phyloP scores from a whole-genome alignment of 371 early-diverging fungal genomes.

The Apophysomyces sp. region DNA sequence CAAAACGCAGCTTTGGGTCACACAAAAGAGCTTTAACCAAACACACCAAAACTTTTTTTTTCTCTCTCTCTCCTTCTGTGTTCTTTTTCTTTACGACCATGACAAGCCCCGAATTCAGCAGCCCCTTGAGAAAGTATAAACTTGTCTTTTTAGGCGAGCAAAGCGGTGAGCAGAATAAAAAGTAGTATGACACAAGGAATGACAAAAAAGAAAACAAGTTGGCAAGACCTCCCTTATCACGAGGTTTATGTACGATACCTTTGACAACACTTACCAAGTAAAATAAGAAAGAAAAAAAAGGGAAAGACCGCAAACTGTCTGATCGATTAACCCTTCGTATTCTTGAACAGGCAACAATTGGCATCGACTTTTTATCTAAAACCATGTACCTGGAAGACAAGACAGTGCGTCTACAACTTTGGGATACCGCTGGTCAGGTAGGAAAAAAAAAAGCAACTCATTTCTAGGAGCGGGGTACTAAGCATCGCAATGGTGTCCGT shows the following conservation, averaged over 20 bases:
- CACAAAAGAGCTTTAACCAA: background rate
- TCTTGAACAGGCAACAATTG: constrained; percentile 96
- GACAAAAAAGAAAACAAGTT: constrained; percentile 50
- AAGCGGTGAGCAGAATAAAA: constrained; percentile 66
- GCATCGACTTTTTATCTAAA: constrained; percentile 99
- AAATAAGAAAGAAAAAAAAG: background rate
- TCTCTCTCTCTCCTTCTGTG: background rate
- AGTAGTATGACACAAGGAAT: background rate
- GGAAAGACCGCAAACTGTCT: background rate
- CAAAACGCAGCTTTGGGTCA: background rate
- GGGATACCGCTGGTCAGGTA: constrained; percentile 99
- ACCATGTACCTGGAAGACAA: constrained; percentile 97
- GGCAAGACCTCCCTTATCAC: constrained; percentile 99
- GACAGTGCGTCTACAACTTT: constrained; percentile 97
- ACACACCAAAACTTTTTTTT: constrained; percentile 4
- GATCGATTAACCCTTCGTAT: too few species aligned
- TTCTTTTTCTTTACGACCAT: constrained; percentile 6
- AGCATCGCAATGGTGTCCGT: background rate
- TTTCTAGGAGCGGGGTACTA: too few species aligned
- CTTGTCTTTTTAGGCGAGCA: constrained; percentile 96
- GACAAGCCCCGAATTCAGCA: constrained; percentile 37
- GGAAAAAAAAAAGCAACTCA: background rate
- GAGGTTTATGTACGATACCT: constrained; percentile 99
- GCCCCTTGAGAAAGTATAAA: constrained; percentile 86
- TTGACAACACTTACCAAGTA: constrained; percentile 96